phyloP scores from a whole-genome alignment of 228 moss, liverwort and hornwort species.

The Sphagnum fallax region DNA sequence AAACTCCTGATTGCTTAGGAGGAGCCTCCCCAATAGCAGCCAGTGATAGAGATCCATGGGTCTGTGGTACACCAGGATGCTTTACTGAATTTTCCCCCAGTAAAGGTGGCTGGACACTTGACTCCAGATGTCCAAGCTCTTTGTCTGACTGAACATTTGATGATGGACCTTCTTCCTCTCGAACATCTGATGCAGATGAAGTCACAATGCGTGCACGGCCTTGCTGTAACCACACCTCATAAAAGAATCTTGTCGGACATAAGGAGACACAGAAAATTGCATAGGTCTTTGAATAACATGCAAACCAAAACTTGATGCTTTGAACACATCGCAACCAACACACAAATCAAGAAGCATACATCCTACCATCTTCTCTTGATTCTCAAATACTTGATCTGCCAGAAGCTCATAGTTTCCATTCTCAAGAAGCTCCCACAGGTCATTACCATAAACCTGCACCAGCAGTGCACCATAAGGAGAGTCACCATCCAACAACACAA shows the following conservation, averaged over 20 bases:
- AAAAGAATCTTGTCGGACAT: not conserved
- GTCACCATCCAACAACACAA: constrained; percentile 4
- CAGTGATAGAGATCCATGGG: too few species aligned
- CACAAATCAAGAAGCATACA: not conserved
- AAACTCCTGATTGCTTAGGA: too few species aligned
- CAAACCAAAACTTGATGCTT: not conserved
- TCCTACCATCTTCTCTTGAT: constrained; percentile 29
- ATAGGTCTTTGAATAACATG: constrained; percentile 1
- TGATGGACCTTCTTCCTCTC: too few species aligned
- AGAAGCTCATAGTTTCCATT: constrained; percentile 35
- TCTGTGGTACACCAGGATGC: too few species aligned
- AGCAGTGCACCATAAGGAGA: constrained; percentile 1
- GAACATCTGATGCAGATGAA: too few species aligned
- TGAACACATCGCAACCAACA: not conserved
- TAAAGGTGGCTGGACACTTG: too few species aligned
- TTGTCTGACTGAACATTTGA: too few species aligned
- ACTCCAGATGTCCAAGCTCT: too few species aligned
- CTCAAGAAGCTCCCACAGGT: constrained; percentile 39
- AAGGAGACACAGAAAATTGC: not conserved
- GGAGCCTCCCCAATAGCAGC: too few species aligned
- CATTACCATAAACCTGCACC: constrained; percentile 23
- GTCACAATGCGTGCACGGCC: too few species aligned
- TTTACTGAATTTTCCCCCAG: too few species aligned
- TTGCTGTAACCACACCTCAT: not conserved
- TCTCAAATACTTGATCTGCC: constrained; percentile 24